Percentiles rank a stretch among this genome's conserved stretches.
Evolutionary conservation across 1,284 basidiomycete genomes (phyloP).

Genomic region (Tylopilus sp.): DNA sequence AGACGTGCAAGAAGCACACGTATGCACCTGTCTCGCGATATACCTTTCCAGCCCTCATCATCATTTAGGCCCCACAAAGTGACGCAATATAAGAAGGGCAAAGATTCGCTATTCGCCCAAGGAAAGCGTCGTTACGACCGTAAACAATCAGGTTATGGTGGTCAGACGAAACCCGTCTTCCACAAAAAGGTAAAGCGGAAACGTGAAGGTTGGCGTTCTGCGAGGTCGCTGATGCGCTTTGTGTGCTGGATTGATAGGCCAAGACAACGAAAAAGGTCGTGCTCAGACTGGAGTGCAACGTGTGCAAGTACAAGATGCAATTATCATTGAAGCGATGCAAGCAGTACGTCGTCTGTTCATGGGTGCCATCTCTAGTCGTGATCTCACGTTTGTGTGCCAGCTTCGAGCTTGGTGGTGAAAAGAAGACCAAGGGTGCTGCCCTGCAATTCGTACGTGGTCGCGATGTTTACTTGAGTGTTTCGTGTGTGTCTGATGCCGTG

Average conservation of each 20-base stretch:
- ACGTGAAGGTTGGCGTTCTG: too few species aligned
- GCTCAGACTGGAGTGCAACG: constrained; percentile 96
- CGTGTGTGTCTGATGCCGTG: constrained; percentile 16
- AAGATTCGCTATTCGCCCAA: constrained; percentile 96
- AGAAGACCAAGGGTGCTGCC: constrained; percentile 98
- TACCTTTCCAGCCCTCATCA: constrained; percentile 4
- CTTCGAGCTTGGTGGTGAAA: constrained; percentile 99
- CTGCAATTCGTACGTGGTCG: constrained; percentile 84
- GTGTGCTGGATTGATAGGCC: constrained; percentile 60
- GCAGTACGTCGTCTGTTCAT: constrained; percentile 71
- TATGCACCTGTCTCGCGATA: constrained; percentile 55
- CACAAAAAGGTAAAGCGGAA: constrained; percentile 86
- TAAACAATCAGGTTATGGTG: constrained; percentile 99
- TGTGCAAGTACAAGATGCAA: constrained; percentile 99
- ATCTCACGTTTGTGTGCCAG: constrained; percentile 53
- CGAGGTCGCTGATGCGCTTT: too few species aligned
- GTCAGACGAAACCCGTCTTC: constrained; percentile 99
- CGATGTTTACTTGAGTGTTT: constrained; percentile 1
- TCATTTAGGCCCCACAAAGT: constrained; percentile 88
- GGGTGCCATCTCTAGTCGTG: constrained; percentile 1
- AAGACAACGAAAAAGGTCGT: constrained; percentile 99
- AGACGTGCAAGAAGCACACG: constrained; percentile 99
- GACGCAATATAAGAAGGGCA: constrained; percentile 99
- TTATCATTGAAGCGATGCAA: constrained; percentile 98
- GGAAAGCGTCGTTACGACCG: constrained; percentile 99